Conservation (phyloP, 257 asterid genomes). For the Anisodus acutangulus region DNA sequence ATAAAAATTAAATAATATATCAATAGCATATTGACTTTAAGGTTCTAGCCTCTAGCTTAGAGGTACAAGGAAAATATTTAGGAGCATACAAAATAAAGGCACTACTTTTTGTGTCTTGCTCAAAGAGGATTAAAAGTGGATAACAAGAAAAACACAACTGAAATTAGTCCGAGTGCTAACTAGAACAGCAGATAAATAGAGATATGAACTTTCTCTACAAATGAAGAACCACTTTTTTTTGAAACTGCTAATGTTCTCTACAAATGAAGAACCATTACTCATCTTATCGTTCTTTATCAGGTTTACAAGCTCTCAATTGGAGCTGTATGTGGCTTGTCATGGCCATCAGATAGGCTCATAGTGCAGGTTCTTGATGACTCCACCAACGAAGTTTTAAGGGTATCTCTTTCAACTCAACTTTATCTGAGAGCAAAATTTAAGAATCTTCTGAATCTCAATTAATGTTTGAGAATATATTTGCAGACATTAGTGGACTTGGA, state of each 20-base stretch:
- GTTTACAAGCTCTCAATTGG: conserved; percentile 93
- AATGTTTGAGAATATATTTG: conserved; percentile 33
- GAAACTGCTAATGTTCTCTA: too few relatives aligned
- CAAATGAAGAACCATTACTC: neutral
- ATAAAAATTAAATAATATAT: neutral
- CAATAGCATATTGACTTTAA: conserved; percentile 18
- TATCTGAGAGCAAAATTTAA: conserved; percentile 11
- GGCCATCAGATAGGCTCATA: conserved; percentile 79
- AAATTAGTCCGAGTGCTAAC: neutral
- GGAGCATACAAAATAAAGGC: conserved; percentile 11
- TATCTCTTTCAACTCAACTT: conserved; percentile 39
- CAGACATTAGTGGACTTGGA: conserved; percentile 75
- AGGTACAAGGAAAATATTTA: conserved; percentile 4
- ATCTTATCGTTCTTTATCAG: conserved; percentile 45
- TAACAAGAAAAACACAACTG: neutral
- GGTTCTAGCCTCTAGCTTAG: conserved; percentile 15
- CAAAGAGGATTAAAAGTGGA: neutral
- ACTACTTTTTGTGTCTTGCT: neutral
- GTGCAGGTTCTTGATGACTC: conserved; percentile 93
- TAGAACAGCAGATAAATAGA: neutral
- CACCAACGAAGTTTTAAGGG: conserved; percentile 76
- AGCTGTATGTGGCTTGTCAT: conserved; percentile 71
- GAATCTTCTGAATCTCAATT: conserved; percentile 15
- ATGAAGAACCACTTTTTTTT: too few relatives aligned
- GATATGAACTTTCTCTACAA: conserved; percentile 18